These are phyloP conservation scores for Aspergillus terreus DNA, from an alignment of 2,329 filamentous ascomycete species.

Conservation along the genomic window DNA sequence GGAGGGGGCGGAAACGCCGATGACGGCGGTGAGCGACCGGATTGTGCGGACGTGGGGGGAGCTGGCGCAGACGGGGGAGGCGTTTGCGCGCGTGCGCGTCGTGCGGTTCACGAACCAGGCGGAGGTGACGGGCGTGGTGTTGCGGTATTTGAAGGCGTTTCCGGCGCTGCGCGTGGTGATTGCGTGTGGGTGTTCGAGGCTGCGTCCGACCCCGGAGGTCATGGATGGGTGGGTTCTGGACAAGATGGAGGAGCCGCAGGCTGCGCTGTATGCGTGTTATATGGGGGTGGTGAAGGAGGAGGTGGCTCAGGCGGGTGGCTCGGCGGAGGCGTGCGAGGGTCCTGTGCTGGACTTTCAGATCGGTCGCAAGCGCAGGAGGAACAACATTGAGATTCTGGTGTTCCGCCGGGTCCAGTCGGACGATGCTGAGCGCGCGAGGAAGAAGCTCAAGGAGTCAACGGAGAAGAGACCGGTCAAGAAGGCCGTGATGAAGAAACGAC, in stretches of 20 bases:
- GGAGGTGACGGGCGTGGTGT: constrained; percentile 26
- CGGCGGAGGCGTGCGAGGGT: constrained; percentile 2
- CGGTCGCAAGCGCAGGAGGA: constrained; percentile 8
- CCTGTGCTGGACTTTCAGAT: constrained; percentile 25
- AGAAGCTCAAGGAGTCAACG: constrained; percentile 6
- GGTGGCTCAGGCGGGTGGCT: not conserved
- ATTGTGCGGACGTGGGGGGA: constrained; percentile 42
- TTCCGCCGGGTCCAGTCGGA: constrained; percentile 5
- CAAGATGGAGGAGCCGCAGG: constrained; percentile 1
- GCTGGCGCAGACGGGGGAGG: constrained; percentile 23
- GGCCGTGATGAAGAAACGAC: constrained; percentile 25
- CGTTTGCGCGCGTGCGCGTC: constrained; percentile 37
- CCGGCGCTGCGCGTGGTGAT: constrained; percentile 35
- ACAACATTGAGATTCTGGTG: constrained; percentile 6
- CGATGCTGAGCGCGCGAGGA: constrained; percentile 5
- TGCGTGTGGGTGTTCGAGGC: constrained; percentile 26
- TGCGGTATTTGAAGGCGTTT: constrained; percentile 33
- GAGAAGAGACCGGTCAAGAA: constrained; percentile 6
- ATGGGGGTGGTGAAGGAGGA: constrained; percentile 3
- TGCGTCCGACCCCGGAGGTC: constrained; percentile 7
- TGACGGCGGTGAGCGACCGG: constrained; percentile 33
- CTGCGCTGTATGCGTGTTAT: constrained; percentile 16
- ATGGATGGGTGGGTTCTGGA: constrained; percentile 26
- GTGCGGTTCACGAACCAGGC: constrained; percentile 33
- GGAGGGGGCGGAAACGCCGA: constrained; percentile 8